phyloP scores from a whole-genome alignment of 164 flowering plant species.

The Dillenia turbinata region DNA sequence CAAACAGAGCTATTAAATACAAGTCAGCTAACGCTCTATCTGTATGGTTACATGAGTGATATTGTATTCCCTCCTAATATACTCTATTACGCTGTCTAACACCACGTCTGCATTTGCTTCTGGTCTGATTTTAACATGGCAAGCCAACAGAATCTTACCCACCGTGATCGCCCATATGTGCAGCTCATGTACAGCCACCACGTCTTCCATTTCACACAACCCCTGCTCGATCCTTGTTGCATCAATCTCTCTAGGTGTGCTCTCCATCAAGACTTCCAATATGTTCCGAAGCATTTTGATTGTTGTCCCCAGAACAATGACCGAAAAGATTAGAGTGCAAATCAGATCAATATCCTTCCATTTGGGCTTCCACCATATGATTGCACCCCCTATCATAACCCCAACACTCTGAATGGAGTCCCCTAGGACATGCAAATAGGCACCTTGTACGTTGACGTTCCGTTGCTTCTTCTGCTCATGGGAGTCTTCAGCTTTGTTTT shows the following conservation, averaged over 20 bases:
- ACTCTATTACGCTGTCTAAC: constrained; percentile 16
- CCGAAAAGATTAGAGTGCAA: constrained; percentile 24
- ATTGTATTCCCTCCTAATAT: constrained; percentile 13
- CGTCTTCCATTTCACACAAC: constrained; percentile 17
- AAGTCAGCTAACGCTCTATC: no score
- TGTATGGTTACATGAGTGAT: constrained; percentile 9
- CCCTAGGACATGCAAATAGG: constrained; percentile 19
- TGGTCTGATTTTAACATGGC: constrained; percentile 20
- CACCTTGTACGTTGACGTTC: constrained; percentile 23
- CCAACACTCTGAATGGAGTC: constrained; percentile 18
- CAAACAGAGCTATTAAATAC: no score
- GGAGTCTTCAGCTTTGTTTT: not conserved
- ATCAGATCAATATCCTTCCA: constrained; percentile 21
- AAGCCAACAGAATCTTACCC: constrained; percentile 21
- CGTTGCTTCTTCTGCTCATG: constrained; percentile 1
- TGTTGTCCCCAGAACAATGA: constrained; percentile 19
- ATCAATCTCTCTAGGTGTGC: constrained; percentile 23
- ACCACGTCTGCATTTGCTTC: constrained; percentile 14
- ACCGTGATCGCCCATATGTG: constrained; percentile 23
- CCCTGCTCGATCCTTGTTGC: constrained; percentile 16
- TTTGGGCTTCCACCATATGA: constrained; percentile 22
- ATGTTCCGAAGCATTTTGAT: constrained; percentile 12
- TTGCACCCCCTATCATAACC: constrained; percentile 18
- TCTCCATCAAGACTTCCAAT: constrained; percentile 22
- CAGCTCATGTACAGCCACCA: constrained; percentile 22